Percentiles rank a stretch among this genome's conserved stretches.
These are phyloP conservation scores for Actinidia chinensis DNA, from an alignment of 179 eudicot genomes.

Conservation along the genomic window DNA sequence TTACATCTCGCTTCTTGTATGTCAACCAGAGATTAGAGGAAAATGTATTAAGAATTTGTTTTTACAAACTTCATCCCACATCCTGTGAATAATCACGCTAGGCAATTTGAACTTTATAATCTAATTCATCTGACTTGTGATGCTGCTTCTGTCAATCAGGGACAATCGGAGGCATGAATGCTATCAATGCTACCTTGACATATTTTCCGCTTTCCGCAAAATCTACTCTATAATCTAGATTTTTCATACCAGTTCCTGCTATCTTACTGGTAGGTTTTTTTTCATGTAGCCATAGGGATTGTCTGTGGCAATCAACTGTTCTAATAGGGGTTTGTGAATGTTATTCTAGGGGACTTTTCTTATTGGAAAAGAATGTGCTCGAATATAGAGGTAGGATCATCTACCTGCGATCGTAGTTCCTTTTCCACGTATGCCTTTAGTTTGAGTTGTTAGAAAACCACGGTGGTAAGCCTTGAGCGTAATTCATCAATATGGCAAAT, in stretches of 20 bases:
- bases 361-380: conserved; percentile 61
- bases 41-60: background rate
- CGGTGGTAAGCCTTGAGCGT: background rate
- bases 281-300: background rate
- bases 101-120: background rate
- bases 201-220: conserved; percentile 77
- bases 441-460: background rate
- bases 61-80: background rate
- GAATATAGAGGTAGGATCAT: conserved; percentile 70
- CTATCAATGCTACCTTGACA: conserved; percentile 80
- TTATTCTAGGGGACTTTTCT: conserved; percentile 63
- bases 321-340: conserved; percentile 19
- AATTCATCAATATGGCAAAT: background rate
- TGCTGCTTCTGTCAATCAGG: conserved; percentile 37
- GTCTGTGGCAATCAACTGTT: conserved; percentile 12
- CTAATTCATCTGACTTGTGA: conserved; percentile 9
- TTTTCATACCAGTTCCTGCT: conserved; percentile 86
- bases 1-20: too few relatives aligned
- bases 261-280: conserved; percentile 58
- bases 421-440: too few relatives aligned
- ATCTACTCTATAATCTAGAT: conserved; percentile 51
- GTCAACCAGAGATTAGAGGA: background rate
- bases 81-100: background rate
- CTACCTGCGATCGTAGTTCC: background rate
- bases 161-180: conserved; percentile 93